Evolutionary conservation across 148 eudicot genomes (phyloP).

Genomic region (Rhododendron griersonianum): DNA sequence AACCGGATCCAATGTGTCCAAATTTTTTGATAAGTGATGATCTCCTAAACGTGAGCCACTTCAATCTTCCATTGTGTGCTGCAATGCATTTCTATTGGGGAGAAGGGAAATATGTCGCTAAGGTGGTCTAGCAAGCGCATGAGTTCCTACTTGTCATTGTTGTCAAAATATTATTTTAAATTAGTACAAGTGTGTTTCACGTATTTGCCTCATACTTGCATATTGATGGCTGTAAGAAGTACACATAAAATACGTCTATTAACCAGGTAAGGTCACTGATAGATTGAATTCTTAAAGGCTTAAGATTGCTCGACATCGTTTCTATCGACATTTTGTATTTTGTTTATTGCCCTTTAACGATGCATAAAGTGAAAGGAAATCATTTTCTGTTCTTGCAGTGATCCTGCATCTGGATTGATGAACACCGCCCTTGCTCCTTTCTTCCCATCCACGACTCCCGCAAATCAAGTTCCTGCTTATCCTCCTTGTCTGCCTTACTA

Average conservation of each 20-base stretch:
- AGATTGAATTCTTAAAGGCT: not conserved
- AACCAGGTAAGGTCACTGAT: not conserved
- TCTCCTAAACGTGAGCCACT: not conserved
- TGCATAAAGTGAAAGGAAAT: not conserved
- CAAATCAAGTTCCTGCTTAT: slow-evolving; percentile 25
- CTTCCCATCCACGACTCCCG: slow-evolving; percentile 12
- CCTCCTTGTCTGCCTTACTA: slow-evolving; percentile 24
- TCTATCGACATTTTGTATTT: not conserved
- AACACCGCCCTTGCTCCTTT: slow-evolving; percentile 12
- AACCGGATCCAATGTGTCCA: not conserved
- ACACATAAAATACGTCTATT: not conserved
- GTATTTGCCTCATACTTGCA: not conserved
- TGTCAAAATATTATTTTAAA: not conserved
- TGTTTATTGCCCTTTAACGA: not conserved
- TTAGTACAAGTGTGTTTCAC: no score
- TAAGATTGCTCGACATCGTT: not conserved
- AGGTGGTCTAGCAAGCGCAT: not conserved
- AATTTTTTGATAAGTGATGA: not conserved
- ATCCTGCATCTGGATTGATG: slow-evolving; percentile 28
- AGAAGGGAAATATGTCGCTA: not conserved
- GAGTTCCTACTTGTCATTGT: not conserved
- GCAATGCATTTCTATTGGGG: not conserved
- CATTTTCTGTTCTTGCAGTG: slow-evolving; percentile 21
- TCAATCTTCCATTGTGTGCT: not conserved
- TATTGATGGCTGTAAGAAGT: not conserved